Conservation (phyloP, 768 basidiomycete species). For the Boletus sp. region DNA sequence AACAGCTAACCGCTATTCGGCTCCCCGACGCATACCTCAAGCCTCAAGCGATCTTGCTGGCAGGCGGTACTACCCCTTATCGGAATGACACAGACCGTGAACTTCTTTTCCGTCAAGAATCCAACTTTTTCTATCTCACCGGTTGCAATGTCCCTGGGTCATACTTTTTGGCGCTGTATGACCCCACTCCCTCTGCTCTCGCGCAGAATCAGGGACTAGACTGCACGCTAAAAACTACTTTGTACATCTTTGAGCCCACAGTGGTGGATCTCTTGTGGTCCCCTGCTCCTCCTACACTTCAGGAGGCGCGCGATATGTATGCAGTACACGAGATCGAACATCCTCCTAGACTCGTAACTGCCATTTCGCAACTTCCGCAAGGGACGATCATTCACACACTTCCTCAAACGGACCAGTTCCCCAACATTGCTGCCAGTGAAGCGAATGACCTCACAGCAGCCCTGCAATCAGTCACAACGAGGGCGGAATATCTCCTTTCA, state of each 20-base stretch:
- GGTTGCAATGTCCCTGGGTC: constrained; percentile 77
- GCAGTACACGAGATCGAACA: constrained; percentile 63
- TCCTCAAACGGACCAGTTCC: constrained; percentile 37
- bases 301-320: constrained; percentile 52
- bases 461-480: constrained; percentile 3
- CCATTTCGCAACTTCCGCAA: constrained; percentile 47
- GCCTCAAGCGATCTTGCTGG: constrained; percentile 70
- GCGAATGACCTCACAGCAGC: constrained; percentile 7
- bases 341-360: constrained; percentile 41
- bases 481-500: constrained; percentile 54
- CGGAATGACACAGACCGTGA: constrained; percentile 87
- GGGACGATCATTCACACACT: constrained; percentile 66
- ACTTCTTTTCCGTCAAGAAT: constrained; percentile 69
- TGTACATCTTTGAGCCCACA: constrained; percentile 80
- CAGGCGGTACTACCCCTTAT: constrained; percentile 60
- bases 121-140: constrained; percentile 86
- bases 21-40: constrained; percentile 24
- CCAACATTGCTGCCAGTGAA: constrained; percentile 3
- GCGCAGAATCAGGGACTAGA: constrained; percentile 36
- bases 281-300: constrained; percentile 71
- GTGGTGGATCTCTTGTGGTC: constrained; percentile 85
- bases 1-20: background rate
- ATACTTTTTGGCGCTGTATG: constrained; percentile 59
- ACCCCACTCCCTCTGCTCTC: constrained; percentile 32
- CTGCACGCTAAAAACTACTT: constrained; percentile 45